A percentile compares a stretch with the other conserved stretches of the same genome.
These are phyloP conservation scores for Trichoderma koningii DNA, from an alignment of 2,329 filamentous ascomycete species.

Conservation along the genomic window DNA sequence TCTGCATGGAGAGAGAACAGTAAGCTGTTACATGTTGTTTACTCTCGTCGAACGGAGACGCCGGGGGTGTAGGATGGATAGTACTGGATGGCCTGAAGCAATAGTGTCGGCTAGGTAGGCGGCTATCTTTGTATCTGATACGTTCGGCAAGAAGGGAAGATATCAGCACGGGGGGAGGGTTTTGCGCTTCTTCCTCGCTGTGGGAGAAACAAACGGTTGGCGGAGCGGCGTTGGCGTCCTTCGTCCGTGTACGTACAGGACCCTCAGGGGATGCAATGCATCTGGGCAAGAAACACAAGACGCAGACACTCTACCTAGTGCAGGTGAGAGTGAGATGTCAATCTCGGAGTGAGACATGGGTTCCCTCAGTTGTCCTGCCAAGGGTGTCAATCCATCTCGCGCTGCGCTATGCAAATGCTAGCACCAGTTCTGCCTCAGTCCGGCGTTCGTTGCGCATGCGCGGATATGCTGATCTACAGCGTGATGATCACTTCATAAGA, in stretches of 20 bases:
- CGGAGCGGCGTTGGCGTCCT: neutral
- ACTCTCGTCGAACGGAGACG: neutral
- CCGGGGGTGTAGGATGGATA: too few species aligned
- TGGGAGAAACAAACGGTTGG: neutral
- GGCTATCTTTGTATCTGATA: too few species aligned
- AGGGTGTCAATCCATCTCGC: neutral
- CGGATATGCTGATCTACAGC: too few species aligned
- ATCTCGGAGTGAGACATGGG: constrained; percentile 17
- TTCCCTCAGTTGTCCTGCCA: neutral
- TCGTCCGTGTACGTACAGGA: neutral
- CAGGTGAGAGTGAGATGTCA: constrained; percentile 4
- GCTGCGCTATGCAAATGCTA: neutral
- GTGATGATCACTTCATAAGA: too few species aligned
- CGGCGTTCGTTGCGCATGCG: too few species aligned
- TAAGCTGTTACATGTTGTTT: neutral
- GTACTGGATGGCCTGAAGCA: too few species aligned
- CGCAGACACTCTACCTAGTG: neutral
- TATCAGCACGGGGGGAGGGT: too few species aligned
- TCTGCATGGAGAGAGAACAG: neutral
- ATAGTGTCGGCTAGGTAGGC: too few species aligned
- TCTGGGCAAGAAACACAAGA: neutral
- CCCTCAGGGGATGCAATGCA: constrained; percentile 7
- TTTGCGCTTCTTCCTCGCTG: neutral
- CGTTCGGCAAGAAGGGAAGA: too few species aligned
- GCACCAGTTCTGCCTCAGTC: too few species aligned